phyloP scores from a whole-genome alignment of 148 eudicot species.

The Polygonum aviculare region DNA sequence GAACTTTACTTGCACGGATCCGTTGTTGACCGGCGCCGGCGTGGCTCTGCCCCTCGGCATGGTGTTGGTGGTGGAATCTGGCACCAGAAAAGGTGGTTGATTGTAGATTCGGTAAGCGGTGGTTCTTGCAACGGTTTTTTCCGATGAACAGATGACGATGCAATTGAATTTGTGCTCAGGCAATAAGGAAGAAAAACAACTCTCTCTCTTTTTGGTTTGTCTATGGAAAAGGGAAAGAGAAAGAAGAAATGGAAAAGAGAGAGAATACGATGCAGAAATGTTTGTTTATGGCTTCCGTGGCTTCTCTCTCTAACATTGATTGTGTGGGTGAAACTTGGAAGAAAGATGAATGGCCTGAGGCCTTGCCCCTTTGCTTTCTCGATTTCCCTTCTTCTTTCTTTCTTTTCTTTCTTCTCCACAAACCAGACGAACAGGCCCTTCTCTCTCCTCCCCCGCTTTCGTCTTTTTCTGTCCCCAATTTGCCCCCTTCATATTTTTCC shows the following conservation, averaged over 20 bases:
- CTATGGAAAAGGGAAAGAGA: neutral
- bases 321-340: constrained; percentile 1
- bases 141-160: neutral
- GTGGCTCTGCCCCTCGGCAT: constrained; percentile 26
- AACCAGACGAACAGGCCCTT: neutral
- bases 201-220: neutral
- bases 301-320: neutral
- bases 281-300: neutral
- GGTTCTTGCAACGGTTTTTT: neutral
- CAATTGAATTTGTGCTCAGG: neutral
- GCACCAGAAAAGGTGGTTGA: neutral
- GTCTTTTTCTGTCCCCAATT: neutral
- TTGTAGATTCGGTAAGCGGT: neutral
- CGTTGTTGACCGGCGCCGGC: constrained; percentile 17
- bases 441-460: neutral
- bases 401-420: neutral
- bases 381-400: constrained; percentile 10
- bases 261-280: neutral
- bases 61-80: neutral
- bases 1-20: constrained; percentile 33
- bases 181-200: neutral
- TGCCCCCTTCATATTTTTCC: neutral
- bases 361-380: constrained; percentile 11
- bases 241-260: neutral
- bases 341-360: constrained; percentile 2